Evolutionary conservation across 768 basidiomycete genomes (phyloP).

Genomic region (Amanita rubescens): DNA sequence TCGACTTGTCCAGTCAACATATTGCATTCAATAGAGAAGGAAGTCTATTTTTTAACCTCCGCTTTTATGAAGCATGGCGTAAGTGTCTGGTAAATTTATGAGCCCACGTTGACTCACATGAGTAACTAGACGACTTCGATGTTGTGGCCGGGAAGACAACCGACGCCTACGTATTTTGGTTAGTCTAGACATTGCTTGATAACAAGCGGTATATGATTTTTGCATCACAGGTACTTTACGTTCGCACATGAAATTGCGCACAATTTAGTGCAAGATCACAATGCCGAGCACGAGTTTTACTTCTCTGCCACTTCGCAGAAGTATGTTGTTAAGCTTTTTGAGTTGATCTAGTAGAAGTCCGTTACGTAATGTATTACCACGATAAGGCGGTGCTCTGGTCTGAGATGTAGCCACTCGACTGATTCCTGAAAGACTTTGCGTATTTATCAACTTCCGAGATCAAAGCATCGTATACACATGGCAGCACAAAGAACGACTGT

Average conservation of each 20-base stretch:
- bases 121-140: constrained; percentile 55
- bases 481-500: neutral
- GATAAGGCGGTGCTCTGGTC: too few species aligned
- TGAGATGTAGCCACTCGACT: too few species aligned
- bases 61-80: constrained; percentile 88
- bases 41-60: constrained; percentile 81
- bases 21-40: constrained; percentile 94
- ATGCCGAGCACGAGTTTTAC: constrained; percentile 91
- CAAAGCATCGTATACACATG: neutral
- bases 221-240: constrained; percentile 68
- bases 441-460: neutral
- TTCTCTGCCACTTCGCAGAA: constrained; percentile 86
- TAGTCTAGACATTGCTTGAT: constrained; percentile 12
- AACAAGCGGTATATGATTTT: neutral
- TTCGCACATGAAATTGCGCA: constrained; percentile 93
- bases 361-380: neutral
- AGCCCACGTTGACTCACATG: neutral
- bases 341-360: constrained; percentile 17
- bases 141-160: constrained; percentile 44
- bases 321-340: constrained; percentile 36
- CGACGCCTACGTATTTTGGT: constrained; percentile 81
- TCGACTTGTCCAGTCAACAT: constrained; percentile 67
- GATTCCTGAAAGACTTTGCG: neutral
- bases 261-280: constrained; percentile 81
- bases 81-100: constrained; percentile 24